Percentiles rank a stretch among this genome's conserved stretches.
phyloP scores from a whole-genome alignment of 23 red algal genomes.

The Gracilaria gracilis region DNA sequence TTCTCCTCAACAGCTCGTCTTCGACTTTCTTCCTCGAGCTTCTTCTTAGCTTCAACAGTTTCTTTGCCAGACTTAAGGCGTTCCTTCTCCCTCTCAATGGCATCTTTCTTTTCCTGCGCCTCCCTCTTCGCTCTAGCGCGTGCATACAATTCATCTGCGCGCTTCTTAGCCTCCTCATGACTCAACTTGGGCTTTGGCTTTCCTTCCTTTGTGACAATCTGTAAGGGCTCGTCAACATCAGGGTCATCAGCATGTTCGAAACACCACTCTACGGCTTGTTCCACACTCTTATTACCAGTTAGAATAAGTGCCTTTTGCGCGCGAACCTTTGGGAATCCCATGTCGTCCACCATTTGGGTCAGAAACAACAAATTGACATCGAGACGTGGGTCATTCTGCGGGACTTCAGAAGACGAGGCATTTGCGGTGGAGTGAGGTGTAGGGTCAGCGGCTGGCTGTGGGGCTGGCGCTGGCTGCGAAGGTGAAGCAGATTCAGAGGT shows the following conservation, averaged over 20 bases:
- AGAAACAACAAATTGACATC: slow-evolving; percentile 69
- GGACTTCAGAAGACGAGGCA: background rate
- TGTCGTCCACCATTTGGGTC: slow-evolving; percentile 59
- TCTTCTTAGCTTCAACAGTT: slow-evolving; percentile 56
- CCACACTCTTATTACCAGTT: slow-evolving; percentile 80
- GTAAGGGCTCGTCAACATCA: slow-evolving; percentile 83
- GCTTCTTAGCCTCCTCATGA: slow-evolving; percentile 75
- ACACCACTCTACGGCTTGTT: slow-evolving; percentile 90
- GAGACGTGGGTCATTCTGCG: slow-evolving; percentile 71
- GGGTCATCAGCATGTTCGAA: slow-evolving; percentile 93
- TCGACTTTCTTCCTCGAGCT: slow-evolving; percentile 77
- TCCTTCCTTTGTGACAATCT: slow-evolving; percentile 67
- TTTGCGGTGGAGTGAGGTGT: background rate
- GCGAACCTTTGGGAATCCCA: slow-evolving; percentile 92
- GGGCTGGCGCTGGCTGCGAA: too few species aligned
- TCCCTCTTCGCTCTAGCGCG: slow-evolving; percentile 79
- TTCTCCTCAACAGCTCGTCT: slow-evolving; percentile 75
- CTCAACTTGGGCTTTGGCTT: slow-evolving; percentile 59
- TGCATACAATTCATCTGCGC: slow-evolving; percentile 65
- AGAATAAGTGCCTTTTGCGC: slow-evolving; percentile 84
- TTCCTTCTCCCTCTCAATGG: slow-evolving; percentile 82
- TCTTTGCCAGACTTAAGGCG: slow-evolving; percentile 84
- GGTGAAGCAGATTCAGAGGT: too few species aligned
- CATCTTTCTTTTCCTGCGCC: slow-evolving; percentile 86
- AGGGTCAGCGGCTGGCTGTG: slow-evolving; percentile 11